These are phyloP conservation scores for Umbelopsis ramanniana DNA, from an alignment of 192 early-diverging fungal genomes.

Conservation along the genomic window DNA sequence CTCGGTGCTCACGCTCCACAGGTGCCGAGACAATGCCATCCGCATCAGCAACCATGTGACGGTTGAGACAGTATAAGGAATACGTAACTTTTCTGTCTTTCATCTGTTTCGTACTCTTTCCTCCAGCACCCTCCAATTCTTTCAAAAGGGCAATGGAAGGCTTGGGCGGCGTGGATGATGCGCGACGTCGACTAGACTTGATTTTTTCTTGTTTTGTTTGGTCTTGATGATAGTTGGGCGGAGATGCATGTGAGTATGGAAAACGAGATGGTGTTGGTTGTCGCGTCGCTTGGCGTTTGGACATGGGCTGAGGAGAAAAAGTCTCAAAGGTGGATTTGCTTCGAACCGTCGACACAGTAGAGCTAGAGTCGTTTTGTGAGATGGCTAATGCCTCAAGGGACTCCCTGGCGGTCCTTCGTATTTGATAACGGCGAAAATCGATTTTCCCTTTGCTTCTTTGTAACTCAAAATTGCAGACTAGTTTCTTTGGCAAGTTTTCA, in stretches of 20 bases:
- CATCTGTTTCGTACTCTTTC: neutral
- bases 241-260: neutral
- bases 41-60: slow-evolving; percentile 20
- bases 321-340: neutral
- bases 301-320: neutral
- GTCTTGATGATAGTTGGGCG: neutral
- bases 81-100: slow-evolving; percentile 30
- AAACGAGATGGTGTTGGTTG: slow-evolving; percentile 6
- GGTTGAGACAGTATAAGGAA: slow-evolving; percentile 35
- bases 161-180: slow-evolving; percentile 1
- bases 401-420: slow-evolving; percentile 13
- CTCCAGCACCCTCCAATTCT: slow-evolving; percentile 10
- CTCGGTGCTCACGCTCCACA: slow-evolving; percentile 39
- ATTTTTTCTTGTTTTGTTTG: neutral
- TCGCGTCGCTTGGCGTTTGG: neutral
- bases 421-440: neutral
- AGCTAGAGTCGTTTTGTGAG: neutral
- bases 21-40: neutral
- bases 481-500: neutral
- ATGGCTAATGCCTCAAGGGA: slow-evolving; percentile 4
- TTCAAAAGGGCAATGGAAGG: slow-evolving; percentile 8
- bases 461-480: slow-evolving; percentile 34
- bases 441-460: slow-evolving; percentile 20
- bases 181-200: slow-evolving; percentile 6
- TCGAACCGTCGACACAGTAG: neutral